Base-by-base conservation (phyloP, 208 protist genomes). In the Wallacemonas rigidus region DNA sequence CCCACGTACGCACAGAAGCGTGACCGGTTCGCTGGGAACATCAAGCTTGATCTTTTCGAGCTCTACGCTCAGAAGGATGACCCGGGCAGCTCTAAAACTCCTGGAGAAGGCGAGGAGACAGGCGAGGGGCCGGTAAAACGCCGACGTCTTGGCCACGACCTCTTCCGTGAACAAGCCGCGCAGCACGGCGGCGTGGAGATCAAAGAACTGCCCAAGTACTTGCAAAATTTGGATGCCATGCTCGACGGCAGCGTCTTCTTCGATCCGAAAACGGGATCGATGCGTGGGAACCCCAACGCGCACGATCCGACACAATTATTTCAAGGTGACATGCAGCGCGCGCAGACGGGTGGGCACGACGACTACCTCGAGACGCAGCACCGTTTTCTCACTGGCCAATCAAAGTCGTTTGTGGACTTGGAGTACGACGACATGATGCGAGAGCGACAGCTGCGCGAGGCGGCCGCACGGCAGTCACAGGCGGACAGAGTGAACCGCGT, bases 211-310 rank as follows among this genome's bases (percentile, higher is more conserved):
- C 90, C 92, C 50, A 95, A 95, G 81, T 94, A 97, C 69, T 72
- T 97, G 48, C 82, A 93, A 61, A 95, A 93, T 69, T 55, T 97
- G 6, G 89, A 97, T 69, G 68, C 69, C 65, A 70, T 79, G 60
- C 64, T 47, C 14, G 79, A 90, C 60, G 74, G 76, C 5, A 61
- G 55, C 40, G 61, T 86, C 43, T 88, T 91, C 68, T 97, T 93
- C 70, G 92, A 97, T 57, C 88, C 89, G 67, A 91, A 91, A 55
- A 97, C 90, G 2, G 88, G 92, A 36, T 89, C 87, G 1, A 95
- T 97, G 92, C 89, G 89, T 41, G 92, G 85, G 1, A 94, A 97
- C 75, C 92, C 92, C 4, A 94, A 96, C 69, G 74, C 77, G 65
- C 61, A 65, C n/a, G 86, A 92, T 77, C 72, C 82, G 48, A 86